Base-by-base conservation (phyloP, 163 green algal species). In the Volvox carteri region DNA sequence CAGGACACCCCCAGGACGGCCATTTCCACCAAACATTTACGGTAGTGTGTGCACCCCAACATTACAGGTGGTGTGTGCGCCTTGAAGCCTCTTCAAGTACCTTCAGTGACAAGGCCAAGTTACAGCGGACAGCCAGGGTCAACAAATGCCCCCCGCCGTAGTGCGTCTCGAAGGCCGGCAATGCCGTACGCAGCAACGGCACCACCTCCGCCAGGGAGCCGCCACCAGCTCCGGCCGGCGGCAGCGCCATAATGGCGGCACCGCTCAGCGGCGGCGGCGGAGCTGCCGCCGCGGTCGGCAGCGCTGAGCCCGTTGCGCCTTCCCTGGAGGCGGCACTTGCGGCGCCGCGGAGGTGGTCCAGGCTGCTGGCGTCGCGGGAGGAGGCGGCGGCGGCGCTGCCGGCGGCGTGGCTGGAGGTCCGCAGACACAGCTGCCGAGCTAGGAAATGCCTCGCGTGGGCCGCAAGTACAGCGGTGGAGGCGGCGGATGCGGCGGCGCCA, bases 401-500 rank as follows among this genome's bases (percentile, higher is more conserved):
- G 28, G 16, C 58, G 21, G 46, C n/a, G 28, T 86, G 41, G 28
- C 30, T 33, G 25, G 60, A 30, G 28, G 44, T 5, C 4, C 62
- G 65, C 19, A 79, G 46, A 39, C 58, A 50, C 5, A 87, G 30
- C 46, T 80, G 67, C 33, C 60, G 44, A 5, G 81, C 46, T 9
- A 87, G 67, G 65, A 73, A 87, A 46, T 80, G 81, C 44, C 81
- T 44, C 35, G 67, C 65, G 35, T 87, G 81, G 35, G 81, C 81
- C 30, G 81, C 46, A 62, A 87, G 62, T 23, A 87, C 65, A 42
- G 46, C 42, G 39, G 60, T 9, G 6, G 44, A 30, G 19, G 73
- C 3, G 62, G 19, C 80, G 33, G 42, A 30, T 5, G 0, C 62
- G 41, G 28, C 19, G 42, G 56, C 60, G 79, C 28, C 60, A 11